Conservation (phyloP, 2,329 filamentous ascomycete genomes). For the Leptographium flavum region DNA sequence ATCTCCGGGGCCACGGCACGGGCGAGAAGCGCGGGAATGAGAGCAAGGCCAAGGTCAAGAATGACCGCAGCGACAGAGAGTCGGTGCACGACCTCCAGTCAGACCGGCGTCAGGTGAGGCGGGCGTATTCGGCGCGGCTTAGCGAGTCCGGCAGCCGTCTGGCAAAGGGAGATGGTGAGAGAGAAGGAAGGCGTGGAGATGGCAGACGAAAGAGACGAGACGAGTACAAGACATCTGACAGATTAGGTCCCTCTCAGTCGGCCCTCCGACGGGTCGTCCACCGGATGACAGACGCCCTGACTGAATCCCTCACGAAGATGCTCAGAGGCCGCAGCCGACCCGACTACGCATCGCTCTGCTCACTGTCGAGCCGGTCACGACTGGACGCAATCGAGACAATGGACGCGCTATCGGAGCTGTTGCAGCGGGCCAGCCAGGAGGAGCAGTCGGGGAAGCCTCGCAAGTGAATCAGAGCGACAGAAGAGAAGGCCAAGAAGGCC, state of each 20-base stretch:
- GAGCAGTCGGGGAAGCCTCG: too few relatives aligned
- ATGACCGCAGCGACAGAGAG: background rate
- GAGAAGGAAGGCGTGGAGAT: too few relatives aligned
- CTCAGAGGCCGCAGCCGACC: slow-evolving; percentile 18
- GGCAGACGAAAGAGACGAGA: background rate
- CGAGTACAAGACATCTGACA: slow-evolving; percentile 4
- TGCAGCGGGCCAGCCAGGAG: slow-evolving; percentile 9
- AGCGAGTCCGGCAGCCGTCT: slow-evolving; percentile 26
- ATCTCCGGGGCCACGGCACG: slow-evolving; percentile 12
- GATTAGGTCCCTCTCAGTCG: slow-evolving; percentile 23
- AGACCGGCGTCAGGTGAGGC: slow-evolving; percentile 26
- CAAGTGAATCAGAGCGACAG: too few relatives aligned
- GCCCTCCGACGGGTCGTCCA: slow-evolving; percentile 26
- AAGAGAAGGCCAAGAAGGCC: background rate
- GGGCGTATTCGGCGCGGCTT: slow-evolving; percentile 26
- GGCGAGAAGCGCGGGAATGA: too few relatives aligned
- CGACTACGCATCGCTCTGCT: slow-evolving; percentile 31
- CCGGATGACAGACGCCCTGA: slow-evolving; percentile 27
- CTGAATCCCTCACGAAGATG: slow-evolving; percentile 24
- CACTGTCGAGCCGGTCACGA: slow-evolving; percentile 31
- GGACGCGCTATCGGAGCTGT: slow-evolving; percentile 27
- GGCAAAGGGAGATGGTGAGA: slow-evolving; percentile 34
- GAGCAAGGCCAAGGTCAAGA: background rate
- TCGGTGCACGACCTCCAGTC: slow-evolving; percentile 21
- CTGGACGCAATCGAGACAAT: slow-evolving; percentile 34